Conservation (phyloP, 352 stramenopile genomes). For the Elongisporangium prolatum region DNA sequence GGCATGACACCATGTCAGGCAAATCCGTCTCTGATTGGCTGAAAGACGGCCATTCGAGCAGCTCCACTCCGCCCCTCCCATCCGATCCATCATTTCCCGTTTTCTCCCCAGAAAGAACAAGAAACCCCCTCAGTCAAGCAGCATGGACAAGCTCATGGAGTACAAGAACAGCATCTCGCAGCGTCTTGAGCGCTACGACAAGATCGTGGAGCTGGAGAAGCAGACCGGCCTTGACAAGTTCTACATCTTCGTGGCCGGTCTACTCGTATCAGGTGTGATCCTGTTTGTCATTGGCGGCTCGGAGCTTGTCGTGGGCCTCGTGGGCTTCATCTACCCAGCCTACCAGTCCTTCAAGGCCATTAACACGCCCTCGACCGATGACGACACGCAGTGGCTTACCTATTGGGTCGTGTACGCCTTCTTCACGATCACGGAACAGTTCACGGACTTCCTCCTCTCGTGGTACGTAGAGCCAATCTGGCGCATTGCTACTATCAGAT, state of each 20-base stretch:
- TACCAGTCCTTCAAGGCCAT: slow-evolving; percentile 90
- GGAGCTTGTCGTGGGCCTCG: slow-evolving; percentile 72
- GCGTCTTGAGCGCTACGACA: slow-evolving; percentile 78
- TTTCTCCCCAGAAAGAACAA: slow-evolving; percentile 30
- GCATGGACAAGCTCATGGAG: slow-evolving; percentile 78
- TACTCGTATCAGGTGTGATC: slow-evolving; percentile 48
- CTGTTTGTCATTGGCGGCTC: slow-evolving; percentile 79
- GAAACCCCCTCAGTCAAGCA: slow-evolving; percentile 5
- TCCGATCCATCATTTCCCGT: slow-evolving; percentile 31
- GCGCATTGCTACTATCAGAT: slow-evolving; percentile 1
- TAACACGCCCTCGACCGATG: slow-evolving; percentile 55
- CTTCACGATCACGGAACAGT: slow-evolving; percentile 94
- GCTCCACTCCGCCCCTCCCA: background rate
- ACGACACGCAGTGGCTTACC: slow-evolving; percentile 88
- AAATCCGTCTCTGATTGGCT: slow-evolving; percentile 17
- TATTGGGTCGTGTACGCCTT: slow-evolving; percentile 96
- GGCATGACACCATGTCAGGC: slow-evolving; percentile 5
- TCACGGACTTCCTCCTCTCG: slow-evolving; percentile 78
- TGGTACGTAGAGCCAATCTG: slow-evolving; percentile 29
- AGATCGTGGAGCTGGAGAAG: slow-evolving; percentile 82
- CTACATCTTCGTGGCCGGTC: slow-evolving; percentile 65
- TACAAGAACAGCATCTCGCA: slow-evolving; percentile 83
- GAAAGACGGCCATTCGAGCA: slow-evolving; percentile 6
- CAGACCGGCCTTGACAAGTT: slow-evolving; percentile 86
- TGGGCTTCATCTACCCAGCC: slow-evolving; percentile 86